Percentiles rank a stretch among this genome's conserved stretches.
Evolutionary conservation across 495 filamentous ascomycete genomes (phyloP).

Genomic region (Penicilliopsis zonata): DNA sequence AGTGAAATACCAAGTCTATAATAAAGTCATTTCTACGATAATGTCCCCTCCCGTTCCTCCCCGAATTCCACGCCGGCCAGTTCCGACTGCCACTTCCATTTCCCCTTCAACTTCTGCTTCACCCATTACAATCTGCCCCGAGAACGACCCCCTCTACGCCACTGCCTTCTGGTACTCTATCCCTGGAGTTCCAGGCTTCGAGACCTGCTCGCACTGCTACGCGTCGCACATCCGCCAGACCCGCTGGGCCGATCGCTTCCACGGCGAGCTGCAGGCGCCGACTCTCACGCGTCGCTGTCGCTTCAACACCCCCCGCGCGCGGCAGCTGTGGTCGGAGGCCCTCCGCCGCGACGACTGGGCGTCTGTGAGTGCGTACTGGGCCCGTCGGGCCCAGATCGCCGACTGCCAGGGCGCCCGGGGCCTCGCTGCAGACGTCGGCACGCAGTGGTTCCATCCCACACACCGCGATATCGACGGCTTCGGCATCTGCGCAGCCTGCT

Average conservation of each 20-base stretch:
- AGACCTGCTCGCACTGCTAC: conserved; percentile 16
- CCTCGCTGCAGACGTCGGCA: conserved; percentile 3
- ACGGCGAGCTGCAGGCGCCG: neutral
- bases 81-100: too few relatives aligned
- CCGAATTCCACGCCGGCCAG: too few relatives aligned
- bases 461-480: conserved; percentile 16
- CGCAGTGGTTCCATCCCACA: conserved; percentile 5
- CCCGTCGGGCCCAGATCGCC: conserved; percentile 4
- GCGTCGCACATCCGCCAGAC: conserved; percentile 10
- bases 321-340: neutral
- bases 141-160: conserved; percentile 2
- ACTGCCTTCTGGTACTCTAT: conserved; percentile 15
- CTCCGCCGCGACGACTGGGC: conserved; percentile 3
- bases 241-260: conserved; percentile 4
- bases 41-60: too few relatives aligned
- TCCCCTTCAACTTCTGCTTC: too few relatives aligned
- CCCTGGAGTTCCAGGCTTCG: conserved; percentile 6
- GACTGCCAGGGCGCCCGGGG: conserved; percentile 12
- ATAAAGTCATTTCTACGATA: too few relatives aligned
- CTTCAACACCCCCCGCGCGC: conserved; percentile 4
- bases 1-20: too few relatives aligned
- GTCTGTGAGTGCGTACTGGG: conserved; percentile 6
- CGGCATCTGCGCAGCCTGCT: conserved; percentile 21
- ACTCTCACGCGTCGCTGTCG: conserved; percentile 4
- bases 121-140: too few relatives aligned